Conservation (phyloP, 805 yeast genomes). For the Lipomyces chichibuensis region DNA sequence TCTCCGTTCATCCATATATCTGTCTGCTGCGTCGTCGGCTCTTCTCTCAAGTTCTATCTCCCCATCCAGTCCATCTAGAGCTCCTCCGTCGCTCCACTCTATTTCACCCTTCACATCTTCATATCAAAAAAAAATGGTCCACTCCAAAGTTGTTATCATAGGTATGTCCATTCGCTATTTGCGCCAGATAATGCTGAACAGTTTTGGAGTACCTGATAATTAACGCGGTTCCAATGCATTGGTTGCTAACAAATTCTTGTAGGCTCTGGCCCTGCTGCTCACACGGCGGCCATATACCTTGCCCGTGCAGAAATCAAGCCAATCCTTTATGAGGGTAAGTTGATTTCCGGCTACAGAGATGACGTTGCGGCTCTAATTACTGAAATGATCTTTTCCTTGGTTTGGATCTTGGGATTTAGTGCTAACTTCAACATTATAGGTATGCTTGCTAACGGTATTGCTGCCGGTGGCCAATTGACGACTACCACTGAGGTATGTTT, state of each 20-base stretch:
- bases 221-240: neutral
- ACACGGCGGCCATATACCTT: constrained; percentile 96
- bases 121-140: constrained; percentile 42
- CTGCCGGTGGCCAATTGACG: constrained; percentile 98
- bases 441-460: constrained; percentile 87
- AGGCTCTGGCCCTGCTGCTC: constrained; percentile 99
- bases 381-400: neutral
- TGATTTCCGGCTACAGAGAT: neutral
- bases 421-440: constrained; percentile 6
- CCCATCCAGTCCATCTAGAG: neutral
- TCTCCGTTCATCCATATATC: constrained; percentile 4
- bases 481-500: constrained; percentile 78
- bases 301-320: constrained; percentile 97
- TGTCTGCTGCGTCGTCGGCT: constrained; percentile 7
- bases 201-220: neutral
- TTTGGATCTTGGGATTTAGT: neutral
- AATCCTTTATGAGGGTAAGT: constrained; percentile 88
- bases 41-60: constrained; percentile 1
- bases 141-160: constrained; percentile 80
- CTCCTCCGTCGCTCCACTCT: neutral
- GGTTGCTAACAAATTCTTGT: neutral
- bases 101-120: neutral
- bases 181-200: neutral
- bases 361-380: neutral
- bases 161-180: constrained; percentile 13